A percentile compares a stretch with the other conserved stretches of the same genome.
These are phyloP conservation scores for Pythium guiyangense DNA, from an alignment of 352 stramenopile species.

Conservation along the genomic window DNA sequence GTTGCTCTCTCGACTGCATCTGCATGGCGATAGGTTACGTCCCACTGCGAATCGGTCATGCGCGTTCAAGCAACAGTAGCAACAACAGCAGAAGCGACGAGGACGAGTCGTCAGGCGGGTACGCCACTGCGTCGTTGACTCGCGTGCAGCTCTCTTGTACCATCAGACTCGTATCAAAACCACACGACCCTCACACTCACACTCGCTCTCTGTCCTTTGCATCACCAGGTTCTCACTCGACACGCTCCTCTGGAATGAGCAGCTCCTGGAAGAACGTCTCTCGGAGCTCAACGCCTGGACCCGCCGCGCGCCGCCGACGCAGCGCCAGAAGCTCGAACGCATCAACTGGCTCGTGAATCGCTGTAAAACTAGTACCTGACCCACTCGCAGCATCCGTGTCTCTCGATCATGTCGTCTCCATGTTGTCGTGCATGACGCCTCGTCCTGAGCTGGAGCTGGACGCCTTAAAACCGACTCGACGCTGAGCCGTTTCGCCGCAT, in stretches of 20 bases:
- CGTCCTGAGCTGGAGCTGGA: not conserved
- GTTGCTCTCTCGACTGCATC: not conserved
- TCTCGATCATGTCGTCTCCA: too few relatives aligned
- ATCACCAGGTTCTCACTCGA: constrained; percentile 58
- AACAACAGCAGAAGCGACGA: constrained; percentile 14
- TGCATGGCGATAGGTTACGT: constrained; percentile 37
- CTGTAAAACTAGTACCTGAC: constrained; percentile 26
- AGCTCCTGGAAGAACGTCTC: constrained; percentile 58
- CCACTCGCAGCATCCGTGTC: too few relatives aligned
- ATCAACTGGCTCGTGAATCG: constrained; percentile 69
- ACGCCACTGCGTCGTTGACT: not conserved
- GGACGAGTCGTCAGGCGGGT: constrained; percentile 29
- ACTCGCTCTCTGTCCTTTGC: not conserved
- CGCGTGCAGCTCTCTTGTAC: not conserved
- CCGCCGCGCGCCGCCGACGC: constrained; percentile 37
- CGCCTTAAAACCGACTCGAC: too few relatives aligned
- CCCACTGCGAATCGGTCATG: constrained; percentile 48
- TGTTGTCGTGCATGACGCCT: not conserved
- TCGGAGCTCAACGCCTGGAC: constrained; percentile 65
- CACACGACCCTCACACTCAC: not conserved
- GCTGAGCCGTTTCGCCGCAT: too few relatives aligned
- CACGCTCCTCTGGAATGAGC: constrained; percentile 63
- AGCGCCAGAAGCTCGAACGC: constrained; percentile 54
- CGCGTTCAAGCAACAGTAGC: constrained; percentile 11
- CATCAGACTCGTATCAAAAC: not conserved